Conservation (phyloP, 257 asterid genomes). For the Salvia splendens region DNA sequence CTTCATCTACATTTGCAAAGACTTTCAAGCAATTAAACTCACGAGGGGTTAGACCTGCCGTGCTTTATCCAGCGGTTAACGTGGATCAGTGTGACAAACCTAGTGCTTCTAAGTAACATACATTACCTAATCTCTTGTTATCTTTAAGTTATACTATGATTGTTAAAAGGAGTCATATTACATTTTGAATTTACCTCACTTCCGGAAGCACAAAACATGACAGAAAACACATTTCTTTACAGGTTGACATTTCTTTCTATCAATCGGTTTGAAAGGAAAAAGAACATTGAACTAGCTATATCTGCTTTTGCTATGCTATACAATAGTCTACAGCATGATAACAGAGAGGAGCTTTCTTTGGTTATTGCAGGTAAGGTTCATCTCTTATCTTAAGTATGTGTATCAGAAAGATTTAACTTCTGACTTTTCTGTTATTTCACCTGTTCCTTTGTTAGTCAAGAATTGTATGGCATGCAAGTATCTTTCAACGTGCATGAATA, state of each 20-base stretch:
- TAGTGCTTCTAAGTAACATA: conserved; percentile 58
- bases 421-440: background rate
- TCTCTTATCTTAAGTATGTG: conserved; percentile 21
- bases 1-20: conserved; percentile 84
- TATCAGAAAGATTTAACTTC: background rate
- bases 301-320: conserved; percentile 80
- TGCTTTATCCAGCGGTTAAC: conserved; percentile 93
- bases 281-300: conserved; percentile 89
- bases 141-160: conserved; percentile 36
- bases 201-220: background rate
- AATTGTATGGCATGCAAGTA: background rate
- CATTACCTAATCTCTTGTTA: conserved; percentile 37
- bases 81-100: conserved; percentile 76
- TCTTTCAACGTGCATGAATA: background rate
- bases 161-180: conserved; percentile 14
- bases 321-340: conserved; percentile 40
- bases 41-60: conserved; percentile 78
- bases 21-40: conserved; percentile 75
- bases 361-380: conserved; percentile 64
- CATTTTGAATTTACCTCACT: background rate
- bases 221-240: conserved; percentile 16
- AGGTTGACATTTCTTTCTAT: conserved; percentile 91
- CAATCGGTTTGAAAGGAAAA: conserved; percentile 93
- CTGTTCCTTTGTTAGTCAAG: background rate
- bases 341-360: conserved; percentile 54